phyloP scores from a whole-genome alignment of 495 filamentous ascomycete species.

The Penicillium dipodomyicola region DNA sequence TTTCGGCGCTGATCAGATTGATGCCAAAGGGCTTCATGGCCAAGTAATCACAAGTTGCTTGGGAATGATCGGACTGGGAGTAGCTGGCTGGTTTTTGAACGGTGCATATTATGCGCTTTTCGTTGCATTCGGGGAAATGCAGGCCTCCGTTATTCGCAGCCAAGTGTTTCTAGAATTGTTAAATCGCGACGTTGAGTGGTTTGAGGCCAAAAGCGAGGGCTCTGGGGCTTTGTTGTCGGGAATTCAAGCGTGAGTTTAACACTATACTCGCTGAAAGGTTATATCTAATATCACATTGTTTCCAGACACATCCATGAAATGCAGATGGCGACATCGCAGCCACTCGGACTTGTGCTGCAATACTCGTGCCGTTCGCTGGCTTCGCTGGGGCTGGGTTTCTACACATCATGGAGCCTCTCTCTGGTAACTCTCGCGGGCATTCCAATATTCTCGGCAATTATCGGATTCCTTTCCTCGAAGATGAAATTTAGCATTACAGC shows the following conservation, averaged over 20 bases:
- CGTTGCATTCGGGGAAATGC: slow-evolving; percentile 75
- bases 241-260: slow-evolving; percentile 65
- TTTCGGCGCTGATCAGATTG: slow-evolving; percentile 58
- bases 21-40: slow-evolving; percentile 47
- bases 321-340: slow-evolving; percentile 74
- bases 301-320: slow-evolving; percentile 77
- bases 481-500: slow-evolving; percentile 64
- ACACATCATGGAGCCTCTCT: slow-evolving; percentile 80
- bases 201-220: slow-evolving; percentile 69
- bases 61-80: slow-evolving; percentile 59
- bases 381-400: slow-evolving; percentile 68
- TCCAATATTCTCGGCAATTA: slow-evolving; percentile 62
- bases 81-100: slow-evolving; percentile 61
- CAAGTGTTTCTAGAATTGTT: slow-evolving; percentile 66
- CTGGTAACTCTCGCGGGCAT: slow-evolving; percentile 74
- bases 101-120: slow-evolving; percentile 64
- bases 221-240: slow-evolving; percentile 67
- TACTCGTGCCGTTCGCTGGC: slow-evolving; percentile 58
- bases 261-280: neutral
- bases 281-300: slow-evolving; percentile 1
- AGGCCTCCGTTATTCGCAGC: slow-evolving; percentile 63
- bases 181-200: slow-evolving; percentile 77
- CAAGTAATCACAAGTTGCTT: slow-evolving; percentile 57
- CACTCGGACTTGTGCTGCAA: slow-evolving; percentile 66
- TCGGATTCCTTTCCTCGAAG: slow-evolving; percentile 55